These are phyloP conservation scores for Zygotorulaspora danielsina DNA, from an alignment of 805 yeast species.

Conservation along the genomic window DNA sequence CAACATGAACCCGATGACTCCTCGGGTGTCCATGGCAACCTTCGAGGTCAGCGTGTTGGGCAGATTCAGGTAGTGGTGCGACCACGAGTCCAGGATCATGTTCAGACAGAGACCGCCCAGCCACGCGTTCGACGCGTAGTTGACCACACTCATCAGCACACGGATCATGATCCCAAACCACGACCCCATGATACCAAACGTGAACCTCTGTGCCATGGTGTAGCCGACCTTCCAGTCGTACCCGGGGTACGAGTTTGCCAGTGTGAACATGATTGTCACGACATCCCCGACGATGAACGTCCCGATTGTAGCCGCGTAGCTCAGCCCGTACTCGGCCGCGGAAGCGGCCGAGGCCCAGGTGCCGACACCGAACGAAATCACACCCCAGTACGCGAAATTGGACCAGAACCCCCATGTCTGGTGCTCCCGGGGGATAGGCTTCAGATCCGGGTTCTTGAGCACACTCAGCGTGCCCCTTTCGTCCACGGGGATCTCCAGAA, in stretches of 20 bases:
- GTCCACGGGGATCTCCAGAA: conserved; percentile 33
- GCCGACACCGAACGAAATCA: conserved; percentile 42
- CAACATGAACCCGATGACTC: conserved; percentile 38
- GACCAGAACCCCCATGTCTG: conserved; percentile 42
- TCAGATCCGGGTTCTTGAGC: conserved; percentile 35
- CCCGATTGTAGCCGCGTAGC: conserved; percentile 45
- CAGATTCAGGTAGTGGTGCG: conserved; percentile 37
- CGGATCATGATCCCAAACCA: conserved; percentile 40
- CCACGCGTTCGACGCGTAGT: conserved; percentile 46
- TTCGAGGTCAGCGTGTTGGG: conserved; percentile 33
- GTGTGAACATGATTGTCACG: conserved; percentile 41
- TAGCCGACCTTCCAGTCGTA: conserved; percentile 47
- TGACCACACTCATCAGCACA: conserved; percentile 44
- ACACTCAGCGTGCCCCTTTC: conserved; percentile 32
- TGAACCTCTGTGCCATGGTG: conserved; percentile 44
- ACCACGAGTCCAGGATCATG: conserved; percentile 40
- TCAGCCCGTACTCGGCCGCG: conserved; percentile 42
- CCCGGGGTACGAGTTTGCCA: conserved; percentile 48
- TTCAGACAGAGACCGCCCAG: conserved; percentile 42
- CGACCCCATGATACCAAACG: conserved; percentile 46
- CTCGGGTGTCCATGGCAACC: conserved; percentile 38
- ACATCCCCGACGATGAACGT: conserved; percentile 45
- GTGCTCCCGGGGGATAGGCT: conserved; percentile 26
- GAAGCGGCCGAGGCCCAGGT: conserved; percentile 47
- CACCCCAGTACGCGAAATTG: conserved; percentile 44